A percentile compares a stretch with the other conserved stretches of the same genome.
Conservation (phyloP, 805 yeast species). For the Suhomyces faveliae region DNA sequence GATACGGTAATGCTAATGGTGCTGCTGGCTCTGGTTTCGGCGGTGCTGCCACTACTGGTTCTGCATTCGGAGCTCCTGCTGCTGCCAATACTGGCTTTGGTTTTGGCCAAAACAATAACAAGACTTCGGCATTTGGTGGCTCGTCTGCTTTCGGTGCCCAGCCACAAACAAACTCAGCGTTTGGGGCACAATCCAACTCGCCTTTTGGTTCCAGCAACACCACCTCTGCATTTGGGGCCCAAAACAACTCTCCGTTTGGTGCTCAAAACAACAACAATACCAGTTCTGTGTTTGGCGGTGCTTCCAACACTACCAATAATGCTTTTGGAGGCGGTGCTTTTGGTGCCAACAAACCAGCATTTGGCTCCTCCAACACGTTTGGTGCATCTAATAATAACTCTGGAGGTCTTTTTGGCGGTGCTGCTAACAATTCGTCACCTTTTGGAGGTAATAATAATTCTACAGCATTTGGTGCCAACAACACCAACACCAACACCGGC, state of each 20-base stretch:
- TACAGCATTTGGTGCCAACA: constrained; percentile 11
- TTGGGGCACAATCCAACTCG: constrained; percentile 28
- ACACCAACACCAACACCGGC: constrained; percentile 9
- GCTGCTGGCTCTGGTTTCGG: constrained; percentile 30
- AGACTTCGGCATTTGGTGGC: constrained; percentile 42
- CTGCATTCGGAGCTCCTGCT: constrained; percentile 24
- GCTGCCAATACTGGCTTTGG: constrained; percentile 1
- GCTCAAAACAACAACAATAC: constrained; percentile 25
- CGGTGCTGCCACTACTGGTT: constrained; percentile 20
- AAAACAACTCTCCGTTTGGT: constrained; percentile 31
- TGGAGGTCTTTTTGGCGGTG: constrained; percentile 42
- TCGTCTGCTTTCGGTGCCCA: constrained; percentile 19
- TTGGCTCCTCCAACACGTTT: constrained; percentile 14
- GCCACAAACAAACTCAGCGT: constrained; percentile 22
- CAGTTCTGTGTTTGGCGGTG: constrained; percentile 16
- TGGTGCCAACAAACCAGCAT: constrained; percentile 22
- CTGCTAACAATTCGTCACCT: constrained; percentile 14
- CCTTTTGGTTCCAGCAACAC: constrained; percentile 25
- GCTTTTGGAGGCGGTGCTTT: constrained; percentile 19
- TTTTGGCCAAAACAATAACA: constrained; percentile 15
- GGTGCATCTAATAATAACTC: neutral
- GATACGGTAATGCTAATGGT: constrained; percentile 47
- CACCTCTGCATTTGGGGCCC: constrained; percentile 42
- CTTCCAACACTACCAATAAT: constrained; percentile 7
- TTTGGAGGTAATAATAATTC: constrained; percentile 19